phyloP scores from a whole-genome alignment of 176 grass and related monocot species.

The Oryza coarctata region DNA sequence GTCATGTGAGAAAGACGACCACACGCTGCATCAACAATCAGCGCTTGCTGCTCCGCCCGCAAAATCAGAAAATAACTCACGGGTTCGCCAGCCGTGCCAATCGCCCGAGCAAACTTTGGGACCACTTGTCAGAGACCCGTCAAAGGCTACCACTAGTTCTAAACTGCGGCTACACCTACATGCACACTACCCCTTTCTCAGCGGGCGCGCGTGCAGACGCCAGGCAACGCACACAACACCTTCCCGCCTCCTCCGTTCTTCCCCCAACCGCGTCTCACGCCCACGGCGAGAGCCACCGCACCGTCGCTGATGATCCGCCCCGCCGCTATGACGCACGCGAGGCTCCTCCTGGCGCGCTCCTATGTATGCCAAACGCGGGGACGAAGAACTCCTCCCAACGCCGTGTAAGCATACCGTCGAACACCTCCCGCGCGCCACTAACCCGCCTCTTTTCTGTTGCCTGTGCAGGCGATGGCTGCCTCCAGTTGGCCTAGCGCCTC shows the following conservation, averaged over 20 bases:
- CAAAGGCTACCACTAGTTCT: background rate
- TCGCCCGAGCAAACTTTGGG: background rate
- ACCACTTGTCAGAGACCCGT: background rate
- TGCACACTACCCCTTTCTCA: background rate
- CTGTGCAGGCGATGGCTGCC: constrained; percentile 19
- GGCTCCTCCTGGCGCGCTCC: constrained; percentile 10
- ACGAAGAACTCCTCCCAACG: background rate
- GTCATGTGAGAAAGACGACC: no score
- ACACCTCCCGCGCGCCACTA: constrained; percentile 8
- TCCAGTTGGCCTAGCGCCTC: background rate
- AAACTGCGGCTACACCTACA: background rate
- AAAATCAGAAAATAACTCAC: no score
- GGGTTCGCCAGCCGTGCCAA: no score
- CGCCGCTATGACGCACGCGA: background rate
- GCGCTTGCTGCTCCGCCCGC: no score
- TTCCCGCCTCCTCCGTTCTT: background rate
- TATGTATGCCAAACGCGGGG: background rate
- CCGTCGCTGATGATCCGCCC: constrained; percentile 5
- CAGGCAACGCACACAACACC: background rate
- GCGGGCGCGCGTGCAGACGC: background rate
- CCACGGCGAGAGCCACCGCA: background rate
- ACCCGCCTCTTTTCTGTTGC: background rate
- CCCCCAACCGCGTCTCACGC: constrained; percentile 3
- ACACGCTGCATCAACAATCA: no score
- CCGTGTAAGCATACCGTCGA: constrained; percentile 18